Evolutionary conservation across 1,284 basidiomycete genomes (phyloP).

Genomic region (Cystobasidiaceae sp.): DNA sequence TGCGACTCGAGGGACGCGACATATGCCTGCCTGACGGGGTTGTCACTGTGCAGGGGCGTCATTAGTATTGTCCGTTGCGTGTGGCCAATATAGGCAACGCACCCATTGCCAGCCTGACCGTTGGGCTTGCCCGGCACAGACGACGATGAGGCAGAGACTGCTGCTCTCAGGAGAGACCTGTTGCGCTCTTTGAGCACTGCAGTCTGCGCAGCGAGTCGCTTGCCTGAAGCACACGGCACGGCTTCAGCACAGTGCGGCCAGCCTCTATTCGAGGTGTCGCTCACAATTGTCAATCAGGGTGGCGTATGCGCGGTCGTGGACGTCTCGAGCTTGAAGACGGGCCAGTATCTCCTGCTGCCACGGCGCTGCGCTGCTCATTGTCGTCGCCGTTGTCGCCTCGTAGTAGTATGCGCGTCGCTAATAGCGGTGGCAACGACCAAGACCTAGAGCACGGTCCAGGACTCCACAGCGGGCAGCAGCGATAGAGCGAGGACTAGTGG

Average conservation of each 20-base stretch:
- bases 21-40: conserved; percentile 78
- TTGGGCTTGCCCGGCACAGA: conserved; percentile 8
- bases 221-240: conserved; percentile 39
- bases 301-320: conserved; percentile 12
- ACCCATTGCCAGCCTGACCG: not conserved
- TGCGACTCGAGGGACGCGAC: conserved; percentile 86
- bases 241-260: not conserved
- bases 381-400: not conserved
- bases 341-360: conserved; percentile 32
- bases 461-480: too few species aligned
- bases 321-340: conserved; percentile 26
- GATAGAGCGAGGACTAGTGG: too few species aligned
- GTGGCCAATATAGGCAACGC: not conserved
- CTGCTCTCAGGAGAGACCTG: conserved; percentile 70
- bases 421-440: too few species aligned
- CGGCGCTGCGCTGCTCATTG: not conserved
- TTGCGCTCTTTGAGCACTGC: conserved; percentile 84
- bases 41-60: conserved; percentile 43
- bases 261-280: not conserved
- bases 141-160: conserved; percentile 62
- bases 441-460: too few species aligned
- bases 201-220: conserved; percentile 79
- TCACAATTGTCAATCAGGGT: conserved; percentile 26
- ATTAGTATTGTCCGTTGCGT: not conserved
- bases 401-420: too few species aligned